These are phyloP conservation scores for Populus hybrid DNA, from an alignment of 441 rosid genomes.

Conservation along the genomic window DNA sequence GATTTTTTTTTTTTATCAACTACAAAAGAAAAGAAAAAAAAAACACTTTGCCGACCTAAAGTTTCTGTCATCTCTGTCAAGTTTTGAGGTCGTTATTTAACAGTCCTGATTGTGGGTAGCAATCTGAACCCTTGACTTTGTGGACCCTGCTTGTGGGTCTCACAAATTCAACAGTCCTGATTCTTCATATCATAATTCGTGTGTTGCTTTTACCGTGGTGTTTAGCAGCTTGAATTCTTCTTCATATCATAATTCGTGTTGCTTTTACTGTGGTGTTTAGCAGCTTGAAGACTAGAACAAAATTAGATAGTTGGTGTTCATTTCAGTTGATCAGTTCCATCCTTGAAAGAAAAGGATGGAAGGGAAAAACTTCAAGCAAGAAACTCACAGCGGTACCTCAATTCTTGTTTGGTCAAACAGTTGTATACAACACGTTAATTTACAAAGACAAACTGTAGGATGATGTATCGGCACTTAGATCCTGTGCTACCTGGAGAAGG, in stretches of 20 bases:
- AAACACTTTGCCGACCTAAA: no score
- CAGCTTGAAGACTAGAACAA: not conserved
- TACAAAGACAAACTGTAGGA: conserved; percentile 34
- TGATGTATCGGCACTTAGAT: conserved; percentile 47
- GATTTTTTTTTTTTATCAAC: no score
- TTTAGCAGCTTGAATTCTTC: not conserved
- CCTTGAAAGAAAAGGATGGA: not conserved
- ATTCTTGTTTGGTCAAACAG: not conserved
- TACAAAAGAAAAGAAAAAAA: no score
- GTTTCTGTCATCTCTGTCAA: not conserved
- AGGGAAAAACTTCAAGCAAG: not conserved
- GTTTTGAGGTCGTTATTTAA: conserved; percentile 14
- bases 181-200: not conserved
- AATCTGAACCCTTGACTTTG: no score
- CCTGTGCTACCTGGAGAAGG: conserved; percentile 54
- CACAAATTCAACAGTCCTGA: not conserved
- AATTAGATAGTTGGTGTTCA: not conserved
- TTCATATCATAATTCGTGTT: not conserved
- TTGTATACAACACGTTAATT: conserved; percentile 8
- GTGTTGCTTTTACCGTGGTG: not conserved
- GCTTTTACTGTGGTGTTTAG: not conserved
- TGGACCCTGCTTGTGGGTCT: not conserved
- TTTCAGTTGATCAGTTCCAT: not conserved
- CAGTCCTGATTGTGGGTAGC: no score
- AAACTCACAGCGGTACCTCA: not conserved